Conservation (phyloP, 2,329 filamentous ascomycete species). For the Grosmannia huntii region DNA sequence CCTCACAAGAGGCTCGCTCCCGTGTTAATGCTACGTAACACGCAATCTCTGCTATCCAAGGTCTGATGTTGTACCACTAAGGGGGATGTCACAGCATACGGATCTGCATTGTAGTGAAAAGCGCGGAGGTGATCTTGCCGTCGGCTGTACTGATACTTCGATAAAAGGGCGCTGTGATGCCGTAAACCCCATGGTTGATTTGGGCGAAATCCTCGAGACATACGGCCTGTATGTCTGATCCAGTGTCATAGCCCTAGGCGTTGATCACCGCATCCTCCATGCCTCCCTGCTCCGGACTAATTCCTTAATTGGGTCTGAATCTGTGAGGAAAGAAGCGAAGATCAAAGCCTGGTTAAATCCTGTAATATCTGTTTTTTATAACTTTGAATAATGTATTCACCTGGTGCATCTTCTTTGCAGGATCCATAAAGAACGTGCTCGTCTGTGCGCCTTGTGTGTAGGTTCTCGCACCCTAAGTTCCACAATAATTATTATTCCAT, state of each 20-base stretch:
- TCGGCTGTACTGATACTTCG: background rate
- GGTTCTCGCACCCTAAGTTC: background rate
- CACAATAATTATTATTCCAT: background rate
- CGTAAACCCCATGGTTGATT: background rate
- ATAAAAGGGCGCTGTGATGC: background rate
- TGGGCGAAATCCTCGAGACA: background rate
- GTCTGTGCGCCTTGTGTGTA: background rate
- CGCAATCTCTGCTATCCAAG: background rate
- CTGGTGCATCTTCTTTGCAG: background rate
- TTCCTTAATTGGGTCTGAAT: background rate
- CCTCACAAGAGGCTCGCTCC: background rate
- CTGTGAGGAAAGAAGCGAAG: background rate
- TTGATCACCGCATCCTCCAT: background rate
- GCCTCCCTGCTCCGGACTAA: background rate
- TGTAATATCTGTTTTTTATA: background rate
- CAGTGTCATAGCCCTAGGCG: background rate
- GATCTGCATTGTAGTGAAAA: background rate
- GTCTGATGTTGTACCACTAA: background rate
- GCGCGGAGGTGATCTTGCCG: background rate
- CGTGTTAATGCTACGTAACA: background rate
- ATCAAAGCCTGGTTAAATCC: background rate
- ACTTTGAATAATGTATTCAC: background rate
- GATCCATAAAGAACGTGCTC: background rate
- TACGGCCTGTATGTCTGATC: background rate
- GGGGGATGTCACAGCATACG: background rate